Evolutionary conservation across 257 asterid species (phyloP).

Genomic region (Solanum ahanhuiri): DNA sequence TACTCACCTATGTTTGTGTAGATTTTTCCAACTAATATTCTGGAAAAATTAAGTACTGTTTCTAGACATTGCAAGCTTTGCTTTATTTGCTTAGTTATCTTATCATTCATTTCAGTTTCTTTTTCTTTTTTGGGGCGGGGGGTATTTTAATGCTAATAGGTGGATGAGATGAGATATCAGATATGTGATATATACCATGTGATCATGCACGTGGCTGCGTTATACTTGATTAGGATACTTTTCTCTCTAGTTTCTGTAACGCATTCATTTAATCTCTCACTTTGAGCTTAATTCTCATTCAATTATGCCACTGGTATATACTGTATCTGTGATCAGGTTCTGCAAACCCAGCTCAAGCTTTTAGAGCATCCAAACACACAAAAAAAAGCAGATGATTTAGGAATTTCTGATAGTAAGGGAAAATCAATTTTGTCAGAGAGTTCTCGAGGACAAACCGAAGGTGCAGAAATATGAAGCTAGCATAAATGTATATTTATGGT

Average conservation of each 20-base stretch:
- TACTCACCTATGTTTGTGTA: background rate
- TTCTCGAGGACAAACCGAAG: background rate
- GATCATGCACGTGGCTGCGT: background rate
- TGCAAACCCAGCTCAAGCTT: slow-evolving; percentile 53
- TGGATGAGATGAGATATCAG: background rate
- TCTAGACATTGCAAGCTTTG: background rate
- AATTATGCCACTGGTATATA: background rate
- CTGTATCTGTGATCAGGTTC: slow-evolving; percentile 26
- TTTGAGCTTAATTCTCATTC: background rate
- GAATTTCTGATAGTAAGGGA: slow-evolving; percentile 37
- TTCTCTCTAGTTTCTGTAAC: background rate
- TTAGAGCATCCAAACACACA: slow-evolving; percentile 24
- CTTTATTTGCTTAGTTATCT: background rate
- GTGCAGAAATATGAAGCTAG: background rate
- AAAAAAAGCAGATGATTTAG: slow-evolving; percentile 13
- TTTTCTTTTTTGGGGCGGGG: background rate
- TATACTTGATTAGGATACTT: background rate
- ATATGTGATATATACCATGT: background rate
- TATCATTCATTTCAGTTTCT: background rate
- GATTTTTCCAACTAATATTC: background rate
- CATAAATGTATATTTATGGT: background rate
- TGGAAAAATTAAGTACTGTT: background rate
- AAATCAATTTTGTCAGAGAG: slow-evolving; percentile 24
- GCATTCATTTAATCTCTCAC: background rate
- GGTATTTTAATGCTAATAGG: background rate